Evolutionary conservation across 139 green algal genomes (phyloP).

Genomic region (Chlamydomonas sp.): DNA sequence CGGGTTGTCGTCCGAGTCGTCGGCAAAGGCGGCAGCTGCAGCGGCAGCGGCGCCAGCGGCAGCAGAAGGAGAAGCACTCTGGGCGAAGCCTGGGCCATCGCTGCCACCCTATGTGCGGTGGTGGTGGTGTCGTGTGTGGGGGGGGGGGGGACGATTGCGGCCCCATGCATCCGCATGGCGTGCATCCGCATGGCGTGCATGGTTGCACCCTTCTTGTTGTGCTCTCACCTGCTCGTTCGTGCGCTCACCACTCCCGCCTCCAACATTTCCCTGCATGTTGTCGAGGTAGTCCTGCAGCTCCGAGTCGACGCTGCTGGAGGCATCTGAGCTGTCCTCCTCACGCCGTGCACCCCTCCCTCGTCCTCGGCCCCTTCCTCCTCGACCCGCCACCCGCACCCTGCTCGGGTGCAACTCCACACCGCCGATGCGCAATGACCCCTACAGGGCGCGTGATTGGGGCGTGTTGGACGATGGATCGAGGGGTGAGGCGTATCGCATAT

Average conservation of each 20-base stretch:
- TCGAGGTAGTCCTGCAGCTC: slow-evolving; percentile 8
- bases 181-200: background rate
- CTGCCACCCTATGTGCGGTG: background rate
- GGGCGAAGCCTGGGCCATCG: too few relatives aligned
- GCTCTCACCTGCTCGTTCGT: background rate
- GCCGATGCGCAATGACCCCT: background rate
- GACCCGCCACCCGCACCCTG: background rate
- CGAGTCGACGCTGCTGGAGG: background rate
- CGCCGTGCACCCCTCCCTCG: too few relatives aligned
- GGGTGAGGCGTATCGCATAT: too few relatives aligned
- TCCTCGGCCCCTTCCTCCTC: background rate
- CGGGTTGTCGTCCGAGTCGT: too few relatives aligned
- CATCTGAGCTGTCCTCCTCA: too few relatives aligned
- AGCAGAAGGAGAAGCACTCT: too few relatives aligned
- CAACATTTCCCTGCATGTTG: background rate
- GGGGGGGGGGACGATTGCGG: too few relatives aligned
- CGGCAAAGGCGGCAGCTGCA: too few relatives aligned
- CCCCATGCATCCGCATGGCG: background rate
- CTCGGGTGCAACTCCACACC: background rate
- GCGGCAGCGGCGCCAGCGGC: too few relatives aligned
- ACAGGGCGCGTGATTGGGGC: too few relatives aligned
- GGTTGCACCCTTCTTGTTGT: background rate
- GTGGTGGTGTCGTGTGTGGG: too few relatives aligned
- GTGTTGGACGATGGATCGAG: slow-evolving; percentile 2
- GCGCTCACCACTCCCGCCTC: background rate